Evolutionary conservation across 345 rosid species (phyloP).

Genomic region (Camelina hispida): DNA sequence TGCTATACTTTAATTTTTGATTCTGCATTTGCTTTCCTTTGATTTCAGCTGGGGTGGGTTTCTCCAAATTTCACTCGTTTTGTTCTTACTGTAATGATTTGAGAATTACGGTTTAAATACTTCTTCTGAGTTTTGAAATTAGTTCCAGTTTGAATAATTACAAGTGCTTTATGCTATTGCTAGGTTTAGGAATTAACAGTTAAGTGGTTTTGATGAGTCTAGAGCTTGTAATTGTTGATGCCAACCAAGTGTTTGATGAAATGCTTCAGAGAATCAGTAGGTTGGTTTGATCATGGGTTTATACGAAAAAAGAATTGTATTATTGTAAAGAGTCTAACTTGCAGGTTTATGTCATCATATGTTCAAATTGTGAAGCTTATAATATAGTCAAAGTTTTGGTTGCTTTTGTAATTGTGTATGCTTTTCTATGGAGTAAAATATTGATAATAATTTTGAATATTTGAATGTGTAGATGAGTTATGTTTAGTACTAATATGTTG

Average conservation of each 20-base stretch:
- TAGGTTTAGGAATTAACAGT: not conserved
- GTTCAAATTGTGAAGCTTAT: not conserved
- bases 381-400: not conserved
- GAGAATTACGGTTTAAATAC: no score
- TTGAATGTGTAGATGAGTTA: no score
- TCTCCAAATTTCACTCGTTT: no score
- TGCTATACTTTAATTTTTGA: no score
- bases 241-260: constrained; percentile 31
- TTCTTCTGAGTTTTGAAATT: not conserved
- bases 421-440: no score
- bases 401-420: no score
- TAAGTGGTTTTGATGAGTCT: not conserved
- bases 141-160: not conserved
- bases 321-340: not conserved
- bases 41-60: no score
- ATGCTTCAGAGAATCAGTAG: constrained; percentile 2
- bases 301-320: not conserved
- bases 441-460: no score
- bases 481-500: no score
- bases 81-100: no score
- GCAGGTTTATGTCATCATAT: not conserved
- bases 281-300: not conserved
- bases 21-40: no score
- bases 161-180: not conserved
- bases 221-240: constrained; percentile 14